phyloP scores from a whole-genome alignment of 306 rosid species.

The Quercus engelmannii region DNA sequence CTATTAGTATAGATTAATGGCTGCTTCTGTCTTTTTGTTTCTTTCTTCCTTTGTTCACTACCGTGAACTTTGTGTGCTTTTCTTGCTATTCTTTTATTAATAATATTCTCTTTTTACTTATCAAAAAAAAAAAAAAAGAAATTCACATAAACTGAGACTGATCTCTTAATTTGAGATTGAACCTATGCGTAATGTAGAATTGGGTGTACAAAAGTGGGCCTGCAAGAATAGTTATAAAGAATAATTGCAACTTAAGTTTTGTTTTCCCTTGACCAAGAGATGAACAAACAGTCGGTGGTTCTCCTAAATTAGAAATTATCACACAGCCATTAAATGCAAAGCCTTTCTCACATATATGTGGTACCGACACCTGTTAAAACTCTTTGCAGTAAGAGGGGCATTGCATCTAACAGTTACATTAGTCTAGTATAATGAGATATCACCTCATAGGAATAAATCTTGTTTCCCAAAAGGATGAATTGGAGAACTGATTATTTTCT shows the following conservation, averaged over 20 bases:
- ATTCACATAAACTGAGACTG: neutral
- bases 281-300: neutral
- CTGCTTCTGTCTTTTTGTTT: no score
- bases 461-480: neutral
- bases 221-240: neutral
- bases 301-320: neutral
- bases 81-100: no score
- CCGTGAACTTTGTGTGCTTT: no score
- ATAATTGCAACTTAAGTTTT: neutral
- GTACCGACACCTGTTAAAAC: no score
- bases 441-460: neutral
- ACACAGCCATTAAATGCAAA: no score
- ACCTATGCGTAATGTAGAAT: neutral
- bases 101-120: no score
- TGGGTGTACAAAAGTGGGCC: neutral
- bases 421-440: neutral
- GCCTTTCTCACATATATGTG: no score
- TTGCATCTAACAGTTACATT: no score
- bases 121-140: no score
- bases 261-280: neutral
- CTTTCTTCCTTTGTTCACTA: no score
- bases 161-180: neutral
- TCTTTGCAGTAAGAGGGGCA: no score
- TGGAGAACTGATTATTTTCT: slow-evolving; percentile 19
- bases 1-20: no score